Conservation (phyloP, 1,284 basidiomycete species). For the Mrakiaceae sp. region DNA sequence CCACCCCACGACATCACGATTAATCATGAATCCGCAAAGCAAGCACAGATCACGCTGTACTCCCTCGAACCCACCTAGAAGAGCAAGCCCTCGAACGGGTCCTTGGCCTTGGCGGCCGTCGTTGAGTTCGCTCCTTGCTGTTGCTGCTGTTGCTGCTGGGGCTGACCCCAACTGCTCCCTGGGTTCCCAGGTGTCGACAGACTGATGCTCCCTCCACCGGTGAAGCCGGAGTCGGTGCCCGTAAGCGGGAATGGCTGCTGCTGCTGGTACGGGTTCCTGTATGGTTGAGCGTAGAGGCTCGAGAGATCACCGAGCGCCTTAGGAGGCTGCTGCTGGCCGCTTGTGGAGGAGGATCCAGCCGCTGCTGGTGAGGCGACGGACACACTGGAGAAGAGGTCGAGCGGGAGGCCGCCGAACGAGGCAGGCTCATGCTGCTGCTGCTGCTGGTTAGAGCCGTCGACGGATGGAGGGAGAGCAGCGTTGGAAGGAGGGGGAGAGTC, state of each 20-base stretch:
- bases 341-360: not conserved
- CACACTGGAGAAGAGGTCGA: slow-evolving; percentile 31
- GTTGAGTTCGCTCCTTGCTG: slow-evolving; percentile 22
- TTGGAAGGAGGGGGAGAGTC: slow-evolving; percentile 18
- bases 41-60: not conserved
- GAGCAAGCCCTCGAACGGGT: slow-evolving; percentile 6
- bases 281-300: slow-evolving; percentile 16
- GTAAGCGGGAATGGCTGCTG: not conserved
- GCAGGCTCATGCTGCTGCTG: not conserved
- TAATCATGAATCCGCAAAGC: too few relatives aligned
- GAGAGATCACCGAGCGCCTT: slow-evolving; percentile 14
- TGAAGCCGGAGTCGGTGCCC: too few relatives aligned
- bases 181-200: slow-evolving; percentile 8
- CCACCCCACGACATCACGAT: too few relatives aligned
- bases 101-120: slow-evolving; percentile 17
- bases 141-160: slow-evolving; percentile 15
- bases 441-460: not conserved
- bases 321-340: slow-evolving; percentile 35
- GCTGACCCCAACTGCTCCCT: not conserved
- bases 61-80: not conserved
- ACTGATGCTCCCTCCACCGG: not conserved
- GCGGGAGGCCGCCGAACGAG: slow-evolving; percentile 29
- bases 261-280: slow-evolving; percentile 12
- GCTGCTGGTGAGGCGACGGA: slow-evolving; percentile 19
- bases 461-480: not conserved